Base-by-base conservation (phyloP, 176 grass and related monocot genomes). In the Hordeum marinum region DNA sequence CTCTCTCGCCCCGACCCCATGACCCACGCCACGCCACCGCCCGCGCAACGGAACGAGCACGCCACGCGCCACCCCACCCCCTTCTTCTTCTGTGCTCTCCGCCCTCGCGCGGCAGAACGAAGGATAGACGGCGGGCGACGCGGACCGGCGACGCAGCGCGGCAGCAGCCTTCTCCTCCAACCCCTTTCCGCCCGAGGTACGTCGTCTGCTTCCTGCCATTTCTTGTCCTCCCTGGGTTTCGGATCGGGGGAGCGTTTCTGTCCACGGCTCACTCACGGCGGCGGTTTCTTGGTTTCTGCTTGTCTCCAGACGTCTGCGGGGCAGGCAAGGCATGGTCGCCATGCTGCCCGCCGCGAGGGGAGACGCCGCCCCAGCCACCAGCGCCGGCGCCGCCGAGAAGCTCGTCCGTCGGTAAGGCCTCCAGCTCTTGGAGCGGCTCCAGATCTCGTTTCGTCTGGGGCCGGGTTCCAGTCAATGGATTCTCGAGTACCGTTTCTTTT, bases 291-390 rank as follows among this genome's bases (percentile, higher is more conserved):
- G n/a, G n/a, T n/a, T n/a, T n/a, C n/a, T n/a, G n/a, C n/a, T n/a
- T n/a, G n/a, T n/a, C n/a, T 6, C 48, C 48, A 82, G 76, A 5
- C 59, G 62, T 63, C 15, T 57, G 23, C 55, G 65, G 43, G 6
- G 1, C 20, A 3, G 14, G 45, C 41, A 57, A 41, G 81, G 7
- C n/a, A 72, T 23, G 7, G 50, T 34, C 17, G 34, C 26, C 46
- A 87, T 91, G 89, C 63, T 87, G 31, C 75, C 81, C 3, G 46
- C 75, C 6, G 85, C 71, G 71, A 34, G 37, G 37, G 77, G 50
- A 46, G 68, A 52, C 50, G 82, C 75, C 36, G 82, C 87, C 67
- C 40, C 75, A 24, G 41, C 79, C 83, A 5, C 69, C 88, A 80
- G 68, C 48, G 57, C 82, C 11, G 21, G 66, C 29, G 27, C 80